Conservation (phyloP, 495 filamentous ascomycete species). For the Neurospora sublineolata region DNA sequence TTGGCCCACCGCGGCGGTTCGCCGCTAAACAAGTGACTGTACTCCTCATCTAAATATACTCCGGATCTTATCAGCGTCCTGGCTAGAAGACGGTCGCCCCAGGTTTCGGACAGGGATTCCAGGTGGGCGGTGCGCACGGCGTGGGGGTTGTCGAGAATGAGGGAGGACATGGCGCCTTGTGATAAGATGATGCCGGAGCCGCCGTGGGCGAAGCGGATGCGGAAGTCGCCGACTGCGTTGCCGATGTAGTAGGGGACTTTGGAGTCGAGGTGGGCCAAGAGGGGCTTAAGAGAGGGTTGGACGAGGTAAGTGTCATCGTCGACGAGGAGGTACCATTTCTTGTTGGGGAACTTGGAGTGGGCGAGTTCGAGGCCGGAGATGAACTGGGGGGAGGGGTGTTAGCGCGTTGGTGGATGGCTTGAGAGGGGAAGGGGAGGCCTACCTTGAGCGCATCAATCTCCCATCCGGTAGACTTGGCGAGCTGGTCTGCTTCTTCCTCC, state of each 20-base stretch:
- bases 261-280: conserved; percentile 31
- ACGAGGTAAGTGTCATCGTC: conserved; percentile 40
- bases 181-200: conserved; percentile 35
- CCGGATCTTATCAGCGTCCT: conserved; percentile 28
- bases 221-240: conserved; percentile 38
- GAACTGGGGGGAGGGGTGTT: conserved; percentile 19
- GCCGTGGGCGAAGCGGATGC: conserved; percentile 36
- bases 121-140: conserved; percentile 20
- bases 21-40: conserved; percentile 35
- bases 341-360: conserved; percentile 28
- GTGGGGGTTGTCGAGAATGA: conserved; percentile 23
- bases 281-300: conserved; percentile 25
- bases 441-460: conserved; percentile 41
- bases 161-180: conserved; percentile 25
- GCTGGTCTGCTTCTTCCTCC: conserved; percentile 19
- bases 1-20: conserved; percentile 30
- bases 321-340: conserved; percentile 38
- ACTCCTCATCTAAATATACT: conserved; percentile 32
- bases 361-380: conserved; percentile 32
- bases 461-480: conserved; percentile 32
- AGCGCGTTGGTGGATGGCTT: background rate
- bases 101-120: conserved; percentile 28
- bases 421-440: too few species aligned
- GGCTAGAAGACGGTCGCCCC: conserved; percentile 34
- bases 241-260: conserved; percentile 32